These are phyloP conservation scores for Botryotinia narcissicola DNA, from an alignment of 2,329 filamentous ascomycete species.

Conservation along the genomic window DNA sequence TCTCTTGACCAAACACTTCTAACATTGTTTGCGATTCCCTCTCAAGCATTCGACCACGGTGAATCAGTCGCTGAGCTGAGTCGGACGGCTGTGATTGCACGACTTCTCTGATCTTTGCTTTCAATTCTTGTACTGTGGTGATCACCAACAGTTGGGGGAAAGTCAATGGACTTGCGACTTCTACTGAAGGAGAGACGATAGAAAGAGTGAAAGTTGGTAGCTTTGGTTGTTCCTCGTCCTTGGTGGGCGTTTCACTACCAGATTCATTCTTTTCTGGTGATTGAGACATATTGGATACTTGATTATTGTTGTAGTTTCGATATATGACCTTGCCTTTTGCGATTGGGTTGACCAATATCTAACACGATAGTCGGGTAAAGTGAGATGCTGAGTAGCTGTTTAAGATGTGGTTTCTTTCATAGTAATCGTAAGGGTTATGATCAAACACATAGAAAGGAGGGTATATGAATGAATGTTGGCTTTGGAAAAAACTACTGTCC, in stretches of 20 bases:
- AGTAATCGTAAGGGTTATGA: not conserved
- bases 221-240: conserved; percentile 28
- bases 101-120: conserved; percentile 54
- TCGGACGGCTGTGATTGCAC: conserved; percentile 51
- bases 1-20: conserved; percentile 55
- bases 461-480: not conserved
- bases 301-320: not conserved
- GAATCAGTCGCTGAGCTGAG: conserved; percentile 58
- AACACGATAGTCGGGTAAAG: not conserved
- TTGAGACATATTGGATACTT: conserved; percentile 27
- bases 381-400: conserved; percentile 4
- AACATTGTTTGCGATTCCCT: conserved; percentile 55
- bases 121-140: conserved; percentile 56
- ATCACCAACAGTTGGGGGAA: conserved; percentile 49
- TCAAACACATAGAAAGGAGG: not conserved
- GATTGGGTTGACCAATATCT: not conserved
- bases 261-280: conserved; percentile 20
- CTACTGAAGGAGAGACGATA: conserved; percentile 57
- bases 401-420: conserved; percentile 9
- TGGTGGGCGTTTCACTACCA: conserved; percentile 24
- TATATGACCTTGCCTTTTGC: not conserved
- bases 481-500: not conserved
- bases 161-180: conserved; percentile 50
- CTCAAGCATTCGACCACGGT: conserved; percentile 55
- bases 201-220: conserved; percentile 51